These are phyloP conservation scores for Calonectria pauciramosa DNA, from an alignment of 2,329 filamentous ascomycete genomes.

Conservation along the genomic window DNA sequence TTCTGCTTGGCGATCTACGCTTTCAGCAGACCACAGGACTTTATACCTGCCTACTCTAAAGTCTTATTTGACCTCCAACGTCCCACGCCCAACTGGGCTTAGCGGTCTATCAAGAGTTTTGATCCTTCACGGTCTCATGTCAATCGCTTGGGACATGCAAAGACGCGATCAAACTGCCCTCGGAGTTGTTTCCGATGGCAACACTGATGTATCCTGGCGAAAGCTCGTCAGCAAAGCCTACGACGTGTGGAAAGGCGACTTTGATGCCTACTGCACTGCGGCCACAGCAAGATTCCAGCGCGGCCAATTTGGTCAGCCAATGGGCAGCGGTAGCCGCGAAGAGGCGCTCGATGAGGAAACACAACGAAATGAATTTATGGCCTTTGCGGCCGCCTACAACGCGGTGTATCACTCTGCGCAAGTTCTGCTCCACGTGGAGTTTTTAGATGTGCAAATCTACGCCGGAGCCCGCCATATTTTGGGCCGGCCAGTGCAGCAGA, in stretches of 20 bases:
- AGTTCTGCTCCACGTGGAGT: conserved; percentile 68
- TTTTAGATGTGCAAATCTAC: conserved; percentile 73
- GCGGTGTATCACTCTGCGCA: conserved; percentile 72
- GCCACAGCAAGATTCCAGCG: conserved; percentile 17
- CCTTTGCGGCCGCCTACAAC: conserved; percentile 63
- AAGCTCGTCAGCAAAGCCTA: conserved; percentile 66
- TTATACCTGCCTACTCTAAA: conserved; percentile 67
- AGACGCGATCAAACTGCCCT: conserved; percentile 73
- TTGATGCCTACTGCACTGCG: conserved; percentile 62
- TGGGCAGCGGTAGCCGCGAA: neutral
- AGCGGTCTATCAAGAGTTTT: conserved; percentile 67
- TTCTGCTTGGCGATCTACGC: conserved; percentile 49
- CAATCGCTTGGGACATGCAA: conserved; percentile 72
- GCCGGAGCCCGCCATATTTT: conserved; percentile 72
- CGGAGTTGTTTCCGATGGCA: conserved; percentile 52
- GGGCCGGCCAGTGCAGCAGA: conserved; percentile 64
- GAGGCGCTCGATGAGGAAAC: conserved; percentile 19
- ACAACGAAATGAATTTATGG: conserved; percentile 43
- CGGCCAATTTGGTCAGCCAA: neutral
- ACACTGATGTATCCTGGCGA: conserved; percentile 57
- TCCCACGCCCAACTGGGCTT: conserved; percentile 54
- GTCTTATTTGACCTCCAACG: conserved; percentile 64
- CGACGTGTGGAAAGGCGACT: conserved; percentile 70
- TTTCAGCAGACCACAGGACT: conserved; percentile 25
- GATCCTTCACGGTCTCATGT: conserved; percentile 73